These are phyloP conservation scores for Monosporascus sp. DNA, from an alignment of 2,329 filamentous ascomycete species.

Conservation along the genomic window DNA sequence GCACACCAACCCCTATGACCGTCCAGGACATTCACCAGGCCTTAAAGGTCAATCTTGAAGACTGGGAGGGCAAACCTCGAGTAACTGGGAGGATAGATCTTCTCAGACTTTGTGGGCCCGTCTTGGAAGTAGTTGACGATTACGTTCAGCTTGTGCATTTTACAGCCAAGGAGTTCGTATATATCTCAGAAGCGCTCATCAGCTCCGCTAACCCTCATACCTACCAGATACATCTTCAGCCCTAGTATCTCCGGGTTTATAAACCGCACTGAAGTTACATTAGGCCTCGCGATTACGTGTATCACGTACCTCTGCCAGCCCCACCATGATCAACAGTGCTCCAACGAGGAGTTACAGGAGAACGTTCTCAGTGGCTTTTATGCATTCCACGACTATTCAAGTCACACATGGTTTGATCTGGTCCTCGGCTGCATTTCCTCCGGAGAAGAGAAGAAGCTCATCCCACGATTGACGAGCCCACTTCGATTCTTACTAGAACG, in stretches of 20 bases:
- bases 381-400: background rate
- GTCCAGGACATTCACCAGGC: conserved; percentile 12
- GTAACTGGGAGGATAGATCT: conserved; percentile 8
- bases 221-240: too few species aligned
- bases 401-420: background rate
- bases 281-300: background rate
- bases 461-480: background rate
- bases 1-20: conserved; percentile 11
- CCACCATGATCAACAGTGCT: background rate
- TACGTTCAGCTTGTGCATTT: conserved; percentile 28
- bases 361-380: background rate
- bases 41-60: conserved; percentile 2
- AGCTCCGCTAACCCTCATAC: too few species aligned
- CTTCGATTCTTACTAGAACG: background rate
- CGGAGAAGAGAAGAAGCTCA: too few species aligned
- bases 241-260: conserved; percentile 3
- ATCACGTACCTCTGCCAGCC: conserved; percentile 1
- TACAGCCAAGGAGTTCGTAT: conserved; percentile 23
- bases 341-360: background rate
- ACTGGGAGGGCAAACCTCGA: background rate
- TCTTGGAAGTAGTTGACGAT: conserved; percentile 24
- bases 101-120: conserved; percentile 21
- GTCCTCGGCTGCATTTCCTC: background rate
- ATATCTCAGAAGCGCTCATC: too few species aligned
- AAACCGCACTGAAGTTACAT: background rate